Conservation (phyloP, 805 yeast genomes). For the Hanseniaspora taiwanica region DNA sequence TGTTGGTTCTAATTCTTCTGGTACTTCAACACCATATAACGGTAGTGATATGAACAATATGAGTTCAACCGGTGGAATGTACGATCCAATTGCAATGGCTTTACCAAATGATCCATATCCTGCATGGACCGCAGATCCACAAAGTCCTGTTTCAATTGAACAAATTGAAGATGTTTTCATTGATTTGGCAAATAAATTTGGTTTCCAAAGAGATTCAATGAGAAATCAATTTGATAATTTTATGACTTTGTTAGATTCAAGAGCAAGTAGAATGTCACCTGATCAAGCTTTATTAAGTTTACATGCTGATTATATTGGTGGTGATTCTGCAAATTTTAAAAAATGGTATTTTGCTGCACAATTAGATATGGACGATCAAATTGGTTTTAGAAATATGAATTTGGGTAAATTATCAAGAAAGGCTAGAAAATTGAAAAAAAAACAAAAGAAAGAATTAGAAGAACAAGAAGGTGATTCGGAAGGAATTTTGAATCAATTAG, state of each 20-base stretch:
- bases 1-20: slow-evolving; percentile 77
- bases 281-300: slow-evolving; percentile 71
- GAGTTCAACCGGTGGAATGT: neutral
- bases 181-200: slow-evolving; percentile 70
- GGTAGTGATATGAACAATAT: slow-evolving; percentile 34
- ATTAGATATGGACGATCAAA: slow-evolving; percentile 70
- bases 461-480: slow-evolving; percentile 51
- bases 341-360: slow-evolving; percentile 87
- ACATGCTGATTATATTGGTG: slow-evolving; percentile 83
- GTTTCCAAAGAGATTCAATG: slow-evolving; percentile 88
- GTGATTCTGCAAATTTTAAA: slow-evolving; percentile 72
- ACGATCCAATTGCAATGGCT: slow-evolving; percentile 53
- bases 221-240: slow-evolving; percentile 83
- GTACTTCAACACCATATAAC: slow-evolving; percentile 88
- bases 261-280: slow-evolving; percentile 82
- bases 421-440: slow-evolving; percentile 70
- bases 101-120: slow-evolving; percentile 91
- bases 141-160: slow-evolving; percentile 72
- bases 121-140: slow-evolving; percentile 97
- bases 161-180: slow-evolving; percentile 80
- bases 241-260: slow-evolving; percentile 70
- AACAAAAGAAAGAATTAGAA: slow-evolving; percentile 65
- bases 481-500: slow-evolving; percentile 45
- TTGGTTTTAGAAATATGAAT: slow-evolving; percentile 73
- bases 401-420: slow-evolving; percentile 65